Evolutionary conservation across 306 rosid species (phyloP).

Genomic region (Glycine latifolia): DNA sequence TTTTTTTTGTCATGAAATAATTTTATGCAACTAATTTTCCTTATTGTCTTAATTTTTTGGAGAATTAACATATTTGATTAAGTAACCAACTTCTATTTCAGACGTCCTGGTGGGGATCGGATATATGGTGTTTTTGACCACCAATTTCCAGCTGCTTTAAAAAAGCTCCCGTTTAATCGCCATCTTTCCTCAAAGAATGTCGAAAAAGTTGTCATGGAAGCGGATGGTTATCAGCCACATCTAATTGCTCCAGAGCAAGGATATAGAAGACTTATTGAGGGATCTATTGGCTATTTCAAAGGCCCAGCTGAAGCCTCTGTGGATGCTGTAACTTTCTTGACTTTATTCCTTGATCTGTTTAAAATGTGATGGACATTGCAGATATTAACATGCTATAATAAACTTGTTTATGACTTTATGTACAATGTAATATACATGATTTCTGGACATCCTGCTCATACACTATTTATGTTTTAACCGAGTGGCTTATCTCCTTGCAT

Average conservation of each 20-base stretch:
- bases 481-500: not conserved
- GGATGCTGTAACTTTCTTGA: slow-evolving; percentile 44
- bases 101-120: slow-evolving; percentile 47
- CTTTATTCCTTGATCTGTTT: slow-evolving; percentile 20
- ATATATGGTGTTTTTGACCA: slow-evolving; percentile 49
- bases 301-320: slow-evolving; percentile 50
- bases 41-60: not conserved
- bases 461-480: not conserved
- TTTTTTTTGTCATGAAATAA: not conserved
- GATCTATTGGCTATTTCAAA: slow-evolving; percentile 44
- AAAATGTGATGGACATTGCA: not conserved
- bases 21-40: slow-evolving; percentile 1
- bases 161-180: slow-evolving; percentile 47
- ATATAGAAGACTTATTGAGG: slow-evolving; percentile 53
- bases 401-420: not conserved
- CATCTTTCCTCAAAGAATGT: slow-evolving; percentile 47
- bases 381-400: not conserved
- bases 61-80: slow-evolving; percentile 2
- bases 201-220: slow-evolving; percentile 44
- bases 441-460: not conserved
- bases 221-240: slow-evolving; percentile 51
- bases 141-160: slow-evolving; percentile 49
- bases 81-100: slow-evolving; percentile 29
- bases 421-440: not conserved
- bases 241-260: slow-evolving; percentile 52